Evolutionary conservation across 306 rosid genomes (phyloP), one percentile per base, ranked within the genome.

Genomic region (Ammopiptanthus mongolicus): DNA sequence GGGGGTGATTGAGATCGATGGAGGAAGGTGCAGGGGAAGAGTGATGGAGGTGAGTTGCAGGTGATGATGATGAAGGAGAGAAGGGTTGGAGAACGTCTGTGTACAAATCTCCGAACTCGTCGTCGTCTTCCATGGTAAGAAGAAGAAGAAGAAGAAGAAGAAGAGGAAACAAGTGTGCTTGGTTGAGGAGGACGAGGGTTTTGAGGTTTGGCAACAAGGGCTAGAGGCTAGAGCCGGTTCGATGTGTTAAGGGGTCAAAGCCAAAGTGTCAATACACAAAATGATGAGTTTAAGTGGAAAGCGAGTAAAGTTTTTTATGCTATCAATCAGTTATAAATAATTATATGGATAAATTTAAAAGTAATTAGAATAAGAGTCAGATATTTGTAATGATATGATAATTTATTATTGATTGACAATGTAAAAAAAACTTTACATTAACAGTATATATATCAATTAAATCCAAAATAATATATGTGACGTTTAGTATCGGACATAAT

Each of bases 31-130:
- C 44, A 41, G 88, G 8, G 47, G 79, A 73, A 6, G 72, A 14
- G 2, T 55, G 87, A 17, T 57, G 77, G 44, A 76, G 65, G 18
- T 77, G 89, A 8, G 84, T 66, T 19, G 80, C 76, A 50, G 86
- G 65, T 46, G 92, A 78, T n/a, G 71, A 50, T 3, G 88, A 79
- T 4, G 87, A 78, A 4, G 89, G 57, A 76, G 88, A 74, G 34
- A 92, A 90, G 46, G 99, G 97, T 3, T 14, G 87, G 60, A 92
- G 96, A 46, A 96, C 96, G 34, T 92, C 99, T 0, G 96, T 92
- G 86, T 92, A 96, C 36, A 96, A 96, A 90, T 96, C 99, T 83
- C 99, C 99, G 80, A 96, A 96, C 89, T 96, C 99, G 12, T 96
- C 99, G 56, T 96, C 99, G 67, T 96, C 99, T 76, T 96, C 99